Base-by-base conservation (phyloP, 192 early-diverging fungal species). In the Cetraspora pellucida region DNA sequence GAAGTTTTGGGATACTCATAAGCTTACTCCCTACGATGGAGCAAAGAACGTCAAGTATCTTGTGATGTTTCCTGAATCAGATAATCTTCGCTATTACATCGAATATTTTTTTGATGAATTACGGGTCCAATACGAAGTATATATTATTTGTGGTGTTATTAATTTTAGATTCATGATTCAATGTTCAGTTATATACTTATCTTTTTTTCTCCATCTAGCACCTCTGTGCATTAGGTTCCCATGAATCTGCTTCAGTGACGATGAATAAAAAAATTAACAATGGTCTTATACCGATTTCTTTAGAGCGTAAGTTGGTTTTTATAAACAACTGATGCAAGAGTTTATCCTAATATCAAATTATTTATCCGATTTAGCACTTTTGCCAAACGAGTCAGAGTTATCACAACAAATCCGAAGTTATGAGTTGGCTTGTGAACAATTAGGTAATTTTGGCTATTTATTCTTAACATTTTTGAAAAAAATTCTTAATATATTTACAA, bases 1-100 rank as follows among this genome's bases (percentile, higher is more conserved):
- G 9, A 77, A 78, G 10, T 89, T 86, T 64, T 89, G 88, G 88
- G 88, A 89, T 28, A 87, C 86, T 9, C 72, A 86, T 25, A 83
- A 87, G 47, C 67, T 89, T 28, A 86, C 83, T 58, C 88, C 88
- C 1, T 87, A 85, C 47, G 87, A 85, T 1, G 67, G 66, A 27
- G 83, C 77, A 72, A 89, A 89, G 67, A 83, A 82, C 10, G 80
- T 89, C 28, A 78, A 70, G 4, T 89, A 87, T 69, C 87, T 86
- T 78, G 85, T 84, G 8, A 74, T 89, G 10, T 87, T 79, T 69
- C 88, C 86, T 9, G 79, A 82, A 44, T 80, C 83, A 1, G 77
- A 85, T 81, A 43, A 74, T 46, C 25, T 72, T 67, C 54, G 79
- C 79, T 0, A 63, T 27, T 30, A 79, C 73, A 45, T 74, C 5